Percentiles rank a stretch among this genome's conserved stretches.
Conservation (phyloP, 352 stramenopile species). For the Pythium biforme region DNA sequence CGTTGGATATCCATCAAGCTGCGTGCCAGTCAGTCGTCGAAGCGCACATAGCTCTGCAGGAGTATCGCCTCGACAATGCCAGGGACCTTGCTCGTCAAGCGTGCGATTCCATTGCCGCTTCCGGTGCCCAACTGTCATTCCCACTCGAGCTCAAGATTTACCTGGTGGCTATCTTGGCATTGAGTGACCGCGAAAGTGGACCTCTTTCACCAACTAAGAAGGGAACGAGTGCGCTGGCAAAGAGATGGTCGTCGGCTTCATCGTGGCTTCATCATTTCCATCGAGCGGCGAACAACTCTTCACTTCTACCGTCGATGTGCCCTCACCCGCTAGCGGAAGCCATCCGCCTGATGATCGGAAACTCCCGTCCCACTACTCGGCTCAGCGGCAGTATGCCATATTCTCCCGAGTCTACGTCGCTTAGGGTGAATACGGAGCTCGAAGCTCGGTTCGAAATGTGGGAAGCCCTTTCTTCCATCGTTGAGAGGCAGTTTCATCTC, state of each 20-base stretch:
- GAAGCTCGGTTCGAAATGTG: slow-evolving; percentile 16
- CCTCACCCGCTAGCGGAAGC: slow-evolving; percentile 28
- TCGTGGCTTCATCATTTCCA: slow-evolving; percentile 73
- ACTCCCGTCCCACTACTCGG: not conserved
- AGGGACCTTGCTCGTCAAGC: slow-evolving; percentile 25
- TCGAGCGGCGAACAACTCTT: slow-evolving; percentile 44
- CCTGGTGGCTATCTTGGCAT: slow-evolving; percentile 37
- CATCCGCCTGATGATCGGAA: slow-evolving; percentile 19
- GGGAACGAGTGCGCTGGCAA: slow-evolving; percentile 25
- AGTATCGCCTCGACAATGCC: slow-evolving; percentile 20
- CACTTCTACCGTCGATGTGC: slow-evolving; percentile 20
- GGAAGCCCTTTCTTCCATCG: slow-evolving; percentile 14
- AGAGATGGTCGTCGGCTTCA: slow-evolving; percentile 26
- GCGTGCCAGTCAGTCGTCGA: slow-evolving; percentile 8
- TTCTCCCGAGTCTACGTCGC: slow-evolving; percentile 7
- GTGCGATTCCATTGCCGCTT: slow-evolving; percentile 32
- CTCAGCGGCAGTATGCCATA: not conserved
- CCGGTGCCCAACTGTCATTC: slow-evolving; percentile 44
- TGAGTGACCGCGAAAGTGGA: slow-evolving; percentile 16
- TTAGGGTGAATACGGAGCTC: slow-evolving; percentile 11
- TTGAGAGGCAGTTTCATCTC: slow-evolving; percentile 21
- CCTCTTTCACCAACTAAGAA: slow-evolving; percentile 15
- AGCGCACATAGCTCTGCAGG: slow-evolving; percentile 15
- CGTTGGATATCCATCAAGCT: slow-evolving; percentile 11
- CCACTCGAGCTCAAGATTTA: slow-evolving; percentile 67